A percentile compares a stretch with the other conserved stretches of the same genome.
phyloP scores from a whole-genome alignment of 2,329 filamentous ascomycete genomes.

The Alternaria tenuissima region DNA sequence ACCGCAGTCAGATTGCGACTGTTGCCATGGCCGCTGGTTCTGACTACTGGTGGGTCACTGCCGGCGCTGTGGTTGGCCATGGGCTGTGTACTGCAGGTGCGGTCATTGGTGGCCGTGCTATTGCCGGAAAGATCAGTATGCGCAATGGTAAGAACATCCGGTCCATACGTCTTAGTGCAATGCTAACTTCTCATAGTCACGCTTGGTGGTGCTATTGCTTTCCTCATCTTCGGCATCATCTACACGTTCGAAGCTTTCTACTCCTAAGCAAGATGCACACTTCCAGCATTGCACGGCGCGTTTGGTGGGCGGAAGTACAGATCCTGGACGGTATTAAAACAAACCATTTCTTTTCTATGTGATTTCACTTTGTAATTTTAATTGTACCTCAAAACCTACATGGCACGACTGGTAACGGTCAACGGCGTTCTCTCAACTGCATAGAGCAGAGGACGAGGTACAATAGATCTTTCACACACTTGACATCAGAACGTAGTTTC shows the following conservation, averaged over 20 bases:
- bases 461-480: constrained; percentile 5
- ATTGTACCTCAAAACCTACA: constrained; percentile 18
- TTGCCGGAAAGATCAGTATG: constrained; percentile 93
- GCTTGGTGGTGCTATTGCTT: constrained; percentile 87
- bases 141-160: constrained; percentile 79
- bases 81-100: constrained; percentile 89
- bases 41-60: constrained; percentile 98
- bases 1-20: constrained; percentile 96
- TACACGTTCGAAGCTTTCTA: constrained; percentile 85
- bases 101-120: constrained; percentile 88
- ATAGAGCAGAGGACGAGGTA: constrained; percentile 6
- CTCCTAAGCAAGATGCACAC: constrained; percentile 45
- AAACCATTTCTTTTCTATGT: neutral
- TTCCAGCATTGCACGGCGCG: constrained; percentile 37
- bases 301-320: constrained; percentile 16
- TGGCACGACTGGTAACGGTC: constrained; percentile 16
- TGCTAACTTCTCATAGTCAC: constrained; percentile 70
- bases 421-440: constrained; percentile 24
- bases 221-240: constrained; percentile 89
- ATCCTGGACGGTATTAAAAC: constrained; percentile 5
- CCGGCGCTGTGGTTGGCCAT: constrained; percentile 86
- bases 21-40: constrained; percentile 98
- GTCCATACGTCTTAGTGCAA: neutral
- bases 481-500: neutral
- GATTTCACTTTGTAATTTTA: constrained; percentile 37